Conservation (phyloP, 192 early-diverging fungal genomes). For the Mortierella alpina region DNA sequence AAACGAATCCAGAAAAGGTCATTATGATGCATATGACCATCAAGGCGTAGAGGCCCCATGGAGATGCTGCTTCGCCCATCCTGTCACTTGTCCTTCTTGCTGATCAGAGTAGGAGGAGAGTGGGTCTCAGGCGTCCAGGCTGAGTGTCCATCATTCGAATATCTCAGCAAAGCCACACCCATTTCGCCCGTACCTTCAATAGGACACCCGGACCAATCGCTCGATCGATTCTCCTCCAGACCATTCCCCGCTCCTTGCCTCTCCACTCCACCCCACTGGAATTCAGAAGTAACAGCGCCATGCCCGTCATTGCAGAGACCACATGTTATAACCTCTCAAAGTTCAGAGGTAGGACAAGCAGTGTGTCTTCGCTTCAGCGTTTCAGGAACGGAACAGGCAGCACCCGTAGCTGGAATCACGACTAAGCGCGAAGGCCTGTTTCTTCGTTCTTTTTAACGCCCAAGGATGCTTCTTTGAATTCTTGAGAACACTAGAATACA, state of each 20-base stretch:
- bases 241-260: not conserved
- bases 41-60: constrained; percentile 43
- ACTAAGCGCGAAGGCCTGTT: not conserved
- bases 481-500: not conserved
- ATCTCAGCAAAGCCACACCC: too few relatives aligned
- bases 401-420: not conserved
- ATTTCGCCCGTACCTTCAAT: too few relatives aligned
- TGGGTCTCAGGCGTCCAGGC: not conserved
- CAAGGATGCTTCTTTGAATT: too few relatives aligned
- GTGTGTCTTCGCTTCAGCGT: not conserved
- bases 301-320: constrained; percentile 57
- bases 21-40: constrained; percentile 35
- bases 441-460: too few relatives aligned
- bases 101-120: not conserved
- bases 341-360: constrained; percentile 64
- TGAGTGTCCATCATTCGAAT: too few relatives aligned
- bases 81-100: not conserved
- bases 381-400: not conserved
- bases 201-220: too few relatives aligned
- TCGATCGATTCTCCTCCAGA: not conserved
- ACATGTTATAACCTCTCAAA: constrained; percentile 74
- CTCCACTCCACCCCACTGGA: not conserved
- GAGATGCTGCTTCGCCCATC: constrained; percentile 24
- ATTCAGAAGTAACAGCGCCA: constrained; percentile 13
- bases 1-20: constrained; percentile 36